Evolutionary conservation across 352 stramenopile genomes (phyloP).

Genomic region (Pythium vanterpoolii): DNA sequence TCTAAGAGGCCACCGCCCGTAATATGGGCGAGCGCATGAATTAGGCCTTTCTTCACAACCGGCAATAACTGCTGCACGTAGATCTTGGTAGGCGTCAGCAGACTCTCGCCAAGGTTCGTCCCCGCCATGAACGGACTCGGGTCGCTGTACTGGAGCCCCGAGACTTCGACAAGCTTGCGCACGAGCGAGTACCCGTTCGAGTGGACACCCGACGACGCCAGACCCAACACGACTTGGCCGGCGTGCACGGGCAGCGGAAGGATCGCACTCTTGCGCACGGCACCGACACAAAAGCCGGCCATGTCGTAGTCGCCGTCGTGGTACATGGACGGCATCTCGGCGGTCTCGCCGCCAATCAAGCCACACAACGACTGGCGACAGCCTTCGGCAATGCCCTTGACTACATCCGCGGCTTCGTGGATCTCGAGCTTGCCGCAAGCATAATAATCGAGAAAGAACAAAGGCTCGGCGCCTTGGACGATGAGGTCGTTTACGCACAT

Average conservation of each 20-base stretch:
- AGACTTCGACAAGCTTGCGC: constrained; percentile 94
- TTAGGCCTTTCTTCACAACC: constrained; percentile 68
- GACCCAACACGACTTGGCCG: constrained; percentile 94
- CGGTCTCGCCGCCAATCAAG: constrained; percentile 96
- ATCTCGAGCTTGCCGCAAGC: constrained; percentile 96
- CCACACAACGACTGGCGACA: constrained; percentile 95
- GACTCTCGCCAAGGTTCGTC: constrained; percentile 91
- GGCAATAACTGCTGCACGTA: constrained; percentile 93
- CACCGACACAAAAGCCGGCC: constrained; percentile 97
- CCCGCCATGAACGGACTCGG: constrained; percentile 71
- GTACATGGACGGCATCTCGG: constrained; percentile 99
- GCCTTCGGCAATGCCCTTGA: constrained; percentile 97
- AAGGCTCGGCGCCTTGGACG: constrained; percentile 97
- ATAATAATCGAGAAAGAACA: constrained; percentile 99
- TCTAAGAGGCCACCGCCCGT: constrained; percentile 97
- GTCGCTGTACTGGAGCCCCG: constrained; percentile 76
- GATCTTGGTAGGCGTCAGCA: constrained; percentile 97
- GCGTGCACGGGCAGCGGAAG: constrained; percentile 81
- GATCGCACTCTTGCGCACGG: constrained; percentile 87
- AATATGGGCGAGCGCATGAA: constrained; percentile 97
- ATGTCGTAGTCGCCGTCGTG: constrained; percentile 97
- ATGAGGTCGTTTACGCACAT: constrained; percentile 99
- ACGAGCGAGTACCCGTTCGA: constrained; percentile 99
- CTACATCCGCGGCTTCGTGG: constrained; percentile 91
- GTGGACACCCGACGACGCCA: constrained; percentile 96